Conservation (phyloP, 441 rosid species). For the Viola pubescens region DNA sequence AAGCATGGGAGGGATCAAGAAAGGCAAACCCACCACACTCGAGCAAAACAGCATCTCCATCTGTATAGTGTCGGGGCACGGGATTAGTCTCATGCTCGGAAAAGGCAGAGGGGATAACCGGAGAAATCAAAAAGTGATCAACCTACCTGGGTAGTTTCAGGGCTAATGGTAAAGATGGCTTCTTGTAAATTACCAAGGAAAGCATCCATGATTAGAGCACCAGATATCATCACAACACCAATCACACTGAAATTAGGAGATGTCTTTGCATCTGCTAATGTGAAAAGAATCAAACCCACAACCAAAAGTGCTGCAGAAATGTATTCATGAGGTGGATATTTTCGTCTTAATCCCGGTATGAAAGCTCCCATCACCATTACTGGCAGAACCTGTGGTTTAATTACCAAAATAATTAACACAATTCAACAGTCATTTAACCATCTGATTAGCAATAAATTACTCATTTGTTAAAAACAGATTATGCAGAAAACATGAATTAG, state of each 20-base stretch:
- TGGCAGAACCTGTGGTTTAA: constrained; percentile 55
- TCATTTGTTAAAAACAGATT: too few relatives aligned
- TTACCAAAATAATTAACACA: background rate
- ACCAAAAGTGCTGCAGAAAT: constrained; percentile 63
- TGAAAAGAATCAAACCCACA: constrained; percentile 70
- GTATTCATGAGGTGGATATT: constrained; percentile 66
- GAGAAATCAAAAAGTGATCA: background rate
- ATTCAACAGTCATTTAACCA: too few relatives aligned
- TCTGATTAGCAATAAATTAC: too few relatives aligned
- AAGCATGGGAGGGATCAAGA: constrained; percentile 81
- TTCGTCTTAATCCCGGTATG: constrained; percentile 70
- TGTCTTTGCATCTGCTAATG: constrained; percentile 82
- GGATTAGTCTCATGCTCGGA: too few relatives aligned
- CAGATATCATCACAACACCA: constrained; percentile 70
- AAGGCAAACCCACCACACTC: constrained; percentile 74
- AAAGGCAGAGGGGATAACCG: background rate
- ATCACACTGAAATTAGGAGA: constrained; percentile 73
- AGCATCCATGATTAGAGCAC: constrained; percentile 81
- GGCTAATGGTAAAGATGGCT: constrained; percentile 78
- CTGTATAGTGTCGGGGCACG: constrained; percentile 21
- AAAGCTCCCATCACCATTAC: constrained; percentile 93
- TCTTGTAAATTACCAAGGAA: constrained; percentile 86
- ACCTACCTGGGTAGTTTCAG: constrained; percentile 77
- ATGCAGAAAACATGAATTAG: too few relatives aligned
- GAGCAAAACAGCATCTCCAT: constrained; percentile 95